Base-by-base conservation (phyloP, 2,329 filamentous ascomycete species). In the Clarireedia homoeocarpa region DNA sequence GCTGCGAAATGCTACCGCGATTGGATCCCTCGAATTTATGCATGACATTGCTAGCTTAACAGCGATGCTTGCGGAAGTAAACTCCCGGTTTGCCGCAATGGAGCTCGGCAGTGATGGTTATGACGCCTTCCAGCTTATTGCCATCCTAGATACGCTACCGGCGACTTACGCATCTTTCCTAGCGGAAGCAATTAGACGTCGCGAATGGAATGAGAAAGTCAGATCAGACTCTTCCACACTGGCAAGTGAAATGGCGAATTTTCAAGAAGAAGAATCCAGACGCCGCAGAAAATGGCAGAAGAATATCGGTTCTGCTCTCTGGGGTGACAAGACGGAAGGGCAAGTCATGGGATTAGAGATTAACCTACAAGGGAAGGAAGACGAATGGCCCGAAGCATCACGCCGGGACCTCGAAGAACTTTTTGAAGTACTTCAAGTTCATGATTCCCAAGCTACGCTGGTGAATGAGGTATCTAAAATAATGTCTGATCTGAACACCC, bases 151-250 rank as follows among this genome's bases (percentile, higher is more conserved):
- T 45, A 84, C 91, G 60, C 79, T 97, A 30, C 94, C 94, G 0
- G 86, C 87, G 56, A 84, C 95, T 64, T 99, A 97, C 69, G 91
- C 91, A 0, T 91, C 91, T 2, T 88, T 96, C 57, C 75, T 95
- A 20, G 82, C 89, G 3, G 94, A 99, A 71, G 87, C 90, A 15
- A 83, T 96, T 42, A 83, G 89, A 56, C 85, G 94, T 23, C 85
- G 85, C 36, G 91, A 96, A 72, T 99, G 94, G 91, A 83, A 82
- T 12, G 89, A 95, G 52, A 96, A 95, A 71, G 86, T 97, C 70
- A 89, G 87, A 68, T 80, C 82, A 2, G 94, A 97, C 66, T 94
- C 92, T 0, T 85, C 88, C 2, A 89, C 87, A 0, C 74, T 99
- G 26, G 90, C 91, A 26, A 95, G 97, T 69, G 92, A 97, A 68